Evolutionary conservation across 371 early-diverging fungal genomes (phyloP), one percentile per base, ranked within the genome.

Genomic region (Mortierella sp.): DNA sequence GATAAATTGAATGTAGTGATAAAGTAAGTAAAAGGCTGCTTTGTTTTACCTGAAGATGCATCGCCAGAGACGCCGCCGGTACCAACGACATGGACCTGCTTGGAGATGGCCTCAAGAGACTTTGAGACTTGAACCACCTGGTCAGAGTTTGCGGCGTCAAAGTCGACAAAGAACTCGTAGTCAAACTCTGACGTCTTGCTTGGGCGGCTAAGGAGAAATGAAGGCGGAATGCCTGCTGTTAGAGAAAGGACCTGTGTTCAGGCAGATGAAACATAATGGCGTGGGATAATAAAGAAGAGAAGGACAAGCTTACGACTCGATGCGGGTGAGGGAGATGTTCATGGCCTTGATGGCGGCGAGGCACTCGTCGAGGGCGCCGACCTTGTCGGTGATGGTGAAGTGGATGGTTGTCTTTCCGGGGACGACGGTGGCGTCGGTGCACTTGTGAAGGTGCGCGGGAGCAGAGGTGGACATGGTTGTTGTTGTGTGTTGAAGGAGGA

Each of bases 101-200:
- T 89, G 2, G 94, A 92, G 31, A 94, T 86, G 26, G 88, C 78
- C 71, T 89, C 88, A 19, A 96, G 88, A 1, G 89, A 87, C 53
- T 91, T 91, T 37, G 93, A 86, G 0, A 94, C 92, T 6, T 86
- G 71, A 31, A 87, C 69, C 13, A 96, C 92, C 69, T 93, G 91
- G 11, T 87, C 89, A 48, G 88, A 77, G 79, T 85, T 88, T 55
- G 75, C 80, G 5, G 96, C 94, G 48, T 92, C 90, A 75, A 98
- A 95, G 83, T 98, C 98, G 59, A 98, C 94, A 89, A 95, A 97
- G 87, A 98, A 97, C 82, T 98, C 97, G 83, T 98, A 98, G 74
- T 94, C 93, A 78, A 94, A 94, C 43, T 92, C 93, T n/a, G 88
- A 87, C 0, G 94, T 94, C 75, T 89, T 91, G 81, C 94, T 94